phyloP scores from a whole-genome alignment of 1,284 basidiomycete genomes.

The Fomitopsis pinicola region DNA sequence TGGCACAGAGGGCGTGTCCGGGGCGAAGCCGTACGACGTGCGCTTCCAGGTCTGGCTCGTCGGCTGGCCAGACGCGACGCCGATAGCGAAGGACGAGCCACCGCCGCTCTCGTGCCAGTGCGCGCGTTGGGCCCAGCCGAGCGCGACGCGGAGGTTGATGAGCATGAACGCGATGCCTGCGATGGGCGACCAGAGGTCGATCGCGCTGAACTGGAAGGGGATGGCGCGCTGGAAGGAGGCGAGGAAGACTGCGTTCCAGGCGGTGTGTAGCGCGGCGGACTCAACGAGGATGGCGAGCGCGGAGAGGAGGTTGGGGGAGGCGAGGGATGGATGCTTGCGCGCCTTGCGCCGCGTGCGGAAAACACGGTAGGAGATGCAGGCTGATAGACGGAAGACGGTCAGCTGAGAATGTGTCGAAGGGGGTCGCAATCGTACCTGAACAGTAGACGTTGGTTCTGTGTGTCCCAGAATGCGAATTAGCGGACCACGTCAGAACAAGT shows the following conservation, averaged over 20 bases:
- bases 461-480: background rate
- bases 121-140: conserved; percentile 5
- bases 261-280: conserved; percentile 3
- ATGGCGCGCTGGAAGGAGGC: background rate
- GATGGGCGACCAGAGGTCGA: conserved; percentile 6
- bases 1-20: background rate
- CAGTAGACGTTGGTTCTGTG: conserved; percentile 5
- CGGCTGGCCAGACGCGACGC: background rate
- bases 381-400: background rate
- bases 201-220: conserved; percentile 4
- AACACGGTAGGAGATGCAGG: conserved; percentile 3
- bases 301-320: background rate
- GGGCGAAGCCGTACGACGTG: background rate
- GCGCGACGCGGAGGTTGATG: conserved; percentile 6
- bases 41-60: background rate
- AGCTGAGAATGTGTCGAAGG: background rate
- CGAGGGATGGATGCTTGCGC: background rate
- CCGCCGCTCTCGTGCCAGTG: background rate
- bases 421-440: background rate
- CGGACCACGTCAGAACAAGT: no score
- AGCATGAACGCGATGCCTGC: conserved; percentile 8
- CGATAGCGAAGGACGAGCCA: background rate
- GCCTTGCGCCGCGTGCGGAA: background rate
- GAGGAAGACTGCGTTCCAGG: conserved; percentile 4
- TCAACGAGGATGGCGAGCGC: conserved; percentile 4